These are phyloP conservation scores for Cryptococcus floricola DNA, from an alignment of 1,284 basidiomycete genomes.

Conservation along the genomic window DNA sequence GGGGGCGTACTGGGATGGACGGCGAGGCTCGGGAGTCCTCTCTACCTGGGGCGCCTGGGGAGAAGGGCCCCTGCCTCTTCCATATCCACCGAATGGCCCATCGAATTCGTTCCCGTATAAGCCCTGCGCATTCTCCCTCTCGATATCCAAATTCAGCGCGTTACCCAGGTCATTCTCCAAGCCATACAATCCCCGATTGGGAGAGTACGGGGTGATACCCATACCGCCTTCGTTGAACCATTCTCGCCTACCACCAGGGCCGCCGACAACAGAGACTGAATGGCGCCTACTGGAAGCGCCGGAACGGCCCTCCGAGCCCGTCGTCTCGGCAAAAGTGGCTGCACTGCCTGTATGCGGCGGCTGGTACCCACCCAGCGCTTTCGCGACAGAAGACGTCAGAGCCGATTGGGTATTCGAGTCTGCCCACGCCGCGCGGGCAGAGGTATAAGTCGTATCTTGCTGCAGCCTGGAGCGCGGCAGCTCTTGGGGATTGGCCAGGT, in stretches of 20 bases:
- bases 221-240: conserved; percentile 55
- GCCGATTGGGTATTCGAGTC: conserved; percentile 14
- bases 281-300: conserved; percentile 79
- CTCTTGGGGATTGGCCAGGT: background rate
- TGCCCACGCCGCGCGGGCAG: conserved; percentile 15
- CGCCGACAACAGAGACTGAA: conserved; percentile 71
- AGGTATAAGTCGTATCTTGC: conserved; percentile 2
- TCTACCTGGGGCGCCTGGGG: too few species aligned
- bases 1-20: too few species aligned
- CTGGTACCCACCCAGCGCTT: conserved; percentile 28
- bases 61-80: too few species aligned
- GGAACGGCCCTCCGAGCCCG: conserved; percentile 21
- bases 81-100: too few species aligned
- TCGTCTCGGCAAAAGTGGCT: conserved; percentile 8
- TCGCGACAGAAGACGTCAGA: conserved; percentile 30
- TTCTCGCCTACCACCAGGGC: conserved; percentile 38
- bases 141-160: conserved; percentile 59
- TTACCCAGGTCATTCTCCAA: conserved; percentile 67
- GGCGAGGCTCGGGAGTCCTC: too few species aligned
- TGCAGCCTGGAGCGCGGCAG: background rate
- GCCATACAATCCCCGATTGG: conserved; percentile 52
- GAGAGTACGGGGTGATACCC: conserved; percentile 52
- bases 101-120: too few species aligned
- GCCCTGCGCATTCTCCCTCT: conserved; percentile 37
- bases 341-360: conserved; percentile 33